Evolutionary conservation across 345 rosid genomes (phyloP).

Genomic region (Laguncularia racemosa): DNA sequence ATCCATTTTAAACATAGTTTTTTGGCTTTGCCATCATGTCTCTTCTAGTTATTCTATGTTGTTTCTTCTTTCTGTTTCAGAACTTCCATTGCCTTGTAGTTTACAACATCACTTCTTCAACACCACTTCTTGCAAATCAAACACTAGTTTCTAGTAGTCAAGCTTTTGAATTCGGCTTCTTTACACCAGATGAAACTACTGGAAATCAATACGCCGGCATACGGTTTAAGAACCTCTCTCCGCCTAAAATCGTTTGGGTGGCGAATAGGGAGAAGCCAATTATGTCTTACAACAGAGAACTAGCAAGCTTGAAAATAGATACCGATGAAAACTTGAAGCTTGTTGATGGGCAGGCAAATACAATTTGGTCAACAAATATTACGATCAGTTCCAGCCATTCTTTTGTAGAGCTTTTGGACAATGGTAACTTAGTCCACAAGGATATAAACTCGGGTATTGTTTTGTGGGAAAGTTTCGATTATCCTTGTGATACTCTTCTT

Average conservation of each 20-base stretch:
- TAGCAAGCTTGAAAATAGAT: constrained; percentile 11
- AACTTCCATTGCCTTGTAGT: no score
- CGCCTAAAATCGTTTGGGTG: constrained; percentile 20
- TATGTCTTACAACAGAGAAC: not conserved
- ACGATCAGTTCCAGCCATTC: not conserved
- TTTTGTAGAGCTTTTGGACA: constrained; percentile 18
- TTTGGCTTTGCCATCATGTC: no score
- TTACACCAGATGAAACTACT: no score
- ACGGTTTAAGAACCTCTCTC: no score
- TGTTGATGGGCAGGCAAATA: not conserved
- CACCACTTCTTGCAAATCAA: no score
- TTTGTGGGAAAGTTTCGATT: constrained; percentile 31
- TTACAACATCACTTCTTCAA: no score
- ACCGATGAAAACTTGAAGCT: constrained; percentile 11
- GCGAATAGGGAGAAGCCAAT: constrained; percentile 25
- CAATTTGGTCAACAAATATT: constrained; percentile 14
- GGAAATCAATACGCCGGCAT: no score
- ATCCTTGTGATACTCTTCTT: constrained; percentile 22
- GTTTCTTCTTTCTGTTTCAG: not conserved
- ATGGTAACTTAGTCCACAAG: constrained; percentile 24
- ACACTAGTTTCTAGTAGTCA: no score
- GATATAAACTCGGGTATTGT: not conserved
- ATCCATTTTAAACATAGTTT: no score
- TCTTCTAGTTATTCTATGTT: constrained; percentile 2
- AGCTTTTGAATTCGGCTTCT: no score